phyloP scores from a whole-genome alignment of 306 rosid species.

The Cucumis sativus region Cucumber_9930_V3 NC_026660.2:2800001-2800500 shows the following conservation, averaged over 20 bases:
- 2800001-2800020: constrained; percentile 3
- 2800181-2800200: neutral
- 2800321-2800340: neutral
- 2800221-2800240: neutral
- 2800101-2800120: too few relatives aligned
- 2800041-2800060: neutral
- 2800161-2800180: constrained; percentile 10
- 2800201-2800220: neutral
- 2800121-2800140: neutral
- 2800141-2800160: neutral
- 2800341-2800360: neutral
- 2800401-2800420: neutral
- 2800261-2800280: neutral
- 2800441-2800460: neutral
- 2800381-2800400: neutral
- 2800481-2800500: neutral
- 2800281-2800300: neutral
- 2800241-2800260: neutral
- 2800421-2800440: neutral
- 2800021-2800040: neutral
- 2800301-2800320: neutral
- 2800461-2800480: neutral
- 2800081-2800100: neutral
- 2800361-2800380: neutral
- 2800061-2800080: too few relatives aligned